Evolutionary conservation across 495 filamentous ascomycete genomes (phyloP), one percentile per base, ranked within the genome.

Genomic region (Cercophora sp.): DNA sequence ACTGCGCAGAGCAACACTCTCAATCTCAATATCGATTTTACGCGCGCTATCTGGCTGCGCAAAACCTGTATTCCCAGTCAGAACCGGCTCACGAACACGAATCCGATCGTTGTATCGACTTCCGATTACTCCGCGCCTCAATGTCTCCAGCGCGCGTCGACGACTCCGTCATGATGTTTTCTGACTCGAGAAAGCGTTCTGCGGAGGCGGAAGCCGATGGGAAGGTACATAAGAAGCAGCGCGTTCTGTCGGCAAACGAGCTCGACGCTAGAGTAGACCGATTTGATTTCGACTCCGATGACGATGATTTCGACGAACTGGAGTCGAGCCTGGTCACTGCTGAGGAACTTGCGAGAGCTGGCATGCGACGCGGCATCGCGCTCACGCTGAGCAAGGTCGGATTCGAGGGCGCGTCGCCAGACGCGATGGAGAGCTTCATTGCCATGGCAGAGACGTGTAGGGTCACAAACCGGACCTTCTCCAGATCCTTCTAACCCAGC

Each of bases 391-490:
- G 69, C 19, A 62, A 70, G 18, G 65, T 73, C 4, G 75, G 75
- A 23, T 78, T 75, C 43, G 69, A 73, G 11, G 43, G 58, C 15
- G 64, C 71, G 8, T 59, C 54, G 10, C 60, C 64, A 8, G 70
- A 73, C 8, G 73, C 73, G 2, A 52, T 78, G 36, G 73, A 76
- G 55, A 66, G 62, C 51, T 76, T 76, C 22, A 66, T 67, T 0
- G 42, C 60, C 11, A 48, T 60, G 40, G 61, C 60, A 1, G 73
- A 78, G 37, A 64, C 60, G 1, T 78, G 74, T 76, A 64, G 22
- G 23, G 35, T 23, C 2, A 1, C 27, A 39, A 39, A 27, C 9
- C 26, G 20, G 18, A 22, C 10, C 16, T 20, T 18, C 15, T 0
- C 39, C 20, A 9, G 5, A 19, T 23, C 15, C 58, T 63, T 63